Evolutionary conservation across 768 basidiomycete genomes (phyloP).

Genomic region (Nevesoporus exiguus): DNA sequence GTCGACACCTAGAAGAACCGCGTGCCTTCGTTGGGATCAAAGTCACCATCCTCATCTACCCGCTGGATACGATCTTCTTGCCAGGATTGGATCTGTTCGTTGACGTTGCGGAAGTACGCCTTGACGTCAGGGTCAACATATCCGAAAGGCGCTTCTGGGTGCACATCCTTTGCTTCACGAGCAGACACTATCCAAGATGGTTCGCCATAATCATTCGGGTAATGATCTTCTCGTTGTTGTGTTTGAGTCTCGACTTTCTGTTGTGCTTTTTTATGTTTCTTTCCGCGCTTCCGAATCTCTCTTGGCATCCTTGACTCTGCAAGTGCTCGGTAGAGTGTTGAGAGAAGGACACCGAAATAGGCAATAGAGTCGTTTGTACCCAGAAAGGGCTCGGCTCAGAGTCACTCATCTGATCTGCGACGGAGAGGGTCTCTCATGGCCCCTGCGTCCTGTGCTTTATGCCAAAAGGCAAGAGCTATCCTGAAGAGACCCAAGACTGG

Average conservation of each 20-base stretch:
- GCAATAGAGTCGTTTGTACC: background rate
- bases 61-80: constrained; percentile 46
- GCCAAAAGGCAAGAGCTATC: constrained; percentile 74
- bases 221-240: constrained; percentile 4
- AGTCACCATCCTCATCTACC: constrained; percentile 44
- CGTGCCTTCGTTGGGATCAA: constrained; percentile 71
- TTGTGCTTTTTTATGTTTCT: constrained; percentile 60
- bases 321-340: background rate
- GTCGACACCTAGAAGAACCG: constrained; percentile 1
- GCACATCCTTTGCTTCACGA: constrained; percentile 37
- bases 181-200: constrained; percentile 72
- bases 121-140: constrained; percentile 87
- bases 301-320: constrained; percentile 56
- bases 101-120: constrained; percentile 88
- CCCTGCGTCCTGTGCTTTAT: constrained; percentile 75
- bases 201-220: constrained; percentile 29
- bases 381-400: constrained; percentile 1
- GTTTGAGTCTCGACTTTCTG: constrained; percentile 17
- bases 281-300: constrained; percentile 73
- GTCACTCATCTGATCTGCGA: background rate
- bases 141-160: constrained; percentile 81
- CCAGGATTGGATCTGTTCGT: constrained; percentile 86
- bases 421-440: constrained; percentile 52
- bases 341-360: constrained; percentile 3
- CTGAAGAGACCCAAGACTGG: constrained; percentile 95